These are phyloP conservation scores for Sisymbrium altissimum DNA, from an alignment of 345 rosid species.

Conservation along the genomic window DNA sequence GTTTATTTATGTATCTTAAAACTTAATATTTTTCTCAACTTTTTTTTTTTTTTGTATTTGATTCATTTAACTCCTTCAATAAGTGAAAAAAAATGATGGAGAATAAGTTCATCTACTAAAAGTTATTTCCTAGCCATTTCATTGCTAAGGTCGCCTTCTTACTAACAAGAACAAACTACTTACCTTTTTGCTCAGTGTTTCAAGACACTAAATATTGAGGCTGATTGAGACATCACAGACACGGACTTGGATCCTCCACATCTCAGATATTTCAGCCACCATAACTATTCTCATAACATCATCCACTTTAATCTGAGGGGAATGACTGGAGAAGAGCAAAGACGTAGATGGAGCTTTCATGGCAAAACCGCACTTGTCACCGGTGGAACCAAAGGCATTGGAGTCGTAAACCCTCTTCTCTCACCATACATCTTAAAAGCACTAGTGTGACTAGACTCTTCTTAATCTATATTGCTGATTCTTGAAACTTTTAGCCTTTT, in stretches of 20 bases:
- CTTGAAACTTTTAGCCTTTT: background rate
- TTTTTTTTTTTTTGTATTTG: too few species aligned
- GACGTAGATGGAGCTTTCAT: conserved; percentile 12
- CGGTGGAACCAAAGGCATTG: conserved; percentile 7
- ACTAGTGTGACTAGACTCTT: background rate
- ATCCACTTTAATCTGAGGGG: background rate
- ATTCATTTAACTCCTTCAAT: too few species aligned
- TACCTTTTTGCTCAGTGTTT: too few species aligned
- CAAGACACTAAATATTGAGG: too few species aligned
- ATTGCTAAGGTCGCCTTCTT: too few species aligned
- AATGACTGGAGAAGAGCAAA: background rate
- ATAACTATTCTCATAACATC: background rate
- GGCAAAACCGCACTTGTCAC: conserved; percentile 13
- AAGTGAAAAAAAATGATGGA: too few species aligned
- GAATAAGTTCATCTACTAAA: too few species aligned
- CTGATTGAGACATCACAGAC: background rate
- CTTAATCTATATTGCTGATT: background rate
- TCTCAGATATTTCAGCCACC: background rate
- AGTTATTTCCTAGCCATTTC: too few species aligned
- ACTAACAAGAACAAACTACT: too few species aligned
- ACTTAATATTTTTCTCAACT: too few species aligned
- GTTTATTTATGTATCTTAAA: too few species aligned
- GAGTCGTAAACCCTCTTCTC: background rate
- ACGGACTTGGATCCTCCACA: too few species aligned
- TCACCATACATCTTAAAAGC: background rate